phyloP scores from a whole-genome alignment of 2,329 filamentous ascomycete species.

The Sclerotinia nivalis region DNA sequence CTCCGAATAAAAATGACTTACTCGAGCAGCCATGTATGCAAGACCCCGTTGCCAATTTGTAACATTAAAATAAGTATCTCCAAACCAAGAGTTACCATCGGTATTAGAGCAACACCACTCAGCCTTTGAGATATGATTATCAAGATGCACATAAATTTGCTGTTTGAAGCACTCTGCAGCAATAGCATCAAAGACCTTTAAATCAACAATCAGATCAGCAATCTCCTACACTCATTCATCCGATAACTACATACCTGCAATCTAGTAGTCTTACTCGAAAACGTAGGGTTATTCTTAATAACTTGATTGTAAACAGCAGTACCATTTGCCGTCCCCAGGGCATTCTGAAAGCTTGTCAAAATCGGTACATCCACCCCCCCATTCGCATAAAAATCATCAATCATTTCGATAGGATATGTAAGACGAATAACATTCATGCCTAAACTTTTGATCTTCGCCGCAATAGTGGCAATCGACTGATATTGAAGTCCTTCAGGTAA shows the following conservation, averaged over 20 bases:
- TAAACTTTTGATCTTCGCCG: slow-evolving; percentile 55
- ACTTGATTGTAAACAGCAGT: slow-evolving; percentile 53
- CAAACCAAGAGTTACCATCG: slow-evolving; percentile 63
- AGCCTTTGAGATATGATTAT: slow-evolving; percentile 61
- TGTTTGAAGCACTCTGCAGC: slow-evolving; percentile 58
- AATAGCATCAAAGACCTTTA: slow-evolving; percentile 61
- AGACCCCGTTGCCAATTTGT: slow-evolving; percentile 62
- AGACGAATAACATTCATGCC: slow-evolving; percentile 65
- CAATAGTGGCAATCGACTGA: slow-evolving; percentile 55
- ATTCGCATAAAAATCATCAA: slow-evolving; percentile 58
- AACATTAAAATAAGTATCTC: slow-evolving; percentile 59
- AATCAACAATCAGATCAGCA: background rate
- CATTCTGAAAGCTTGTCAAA: slow-evolving; percentile 48
- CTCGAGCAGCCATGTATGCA: slow-evolving; percentile 60
- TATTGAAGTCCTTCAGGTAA: slow-evolving; percentile 65
- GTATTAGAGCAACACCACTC: slow-evolving; percentile 57
- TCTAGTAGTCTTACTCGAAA: slow-evolving; percentile 55
- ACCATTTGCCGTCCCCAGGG: slow-evolving; percentile 55
- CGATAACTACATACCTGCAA: slow-evolving; percentile 43
- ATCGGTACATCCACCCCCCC: slow-evolving; percentile 49
- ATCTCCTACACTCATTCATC: background rate
- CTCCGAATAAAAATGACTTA: slow-evolving; percentile 39
- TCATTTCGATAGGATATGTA: slow-evolving; percentile 64
- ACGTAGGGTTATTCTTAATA: slow-evolving; percentile 56
- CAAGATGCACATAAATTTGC: slow-evolving; percentile 58